Evolutionary conservation across 768 basidiomycete genomes (phyloP).

Genomic region (Rhizopogon salebrosus): DNA sequence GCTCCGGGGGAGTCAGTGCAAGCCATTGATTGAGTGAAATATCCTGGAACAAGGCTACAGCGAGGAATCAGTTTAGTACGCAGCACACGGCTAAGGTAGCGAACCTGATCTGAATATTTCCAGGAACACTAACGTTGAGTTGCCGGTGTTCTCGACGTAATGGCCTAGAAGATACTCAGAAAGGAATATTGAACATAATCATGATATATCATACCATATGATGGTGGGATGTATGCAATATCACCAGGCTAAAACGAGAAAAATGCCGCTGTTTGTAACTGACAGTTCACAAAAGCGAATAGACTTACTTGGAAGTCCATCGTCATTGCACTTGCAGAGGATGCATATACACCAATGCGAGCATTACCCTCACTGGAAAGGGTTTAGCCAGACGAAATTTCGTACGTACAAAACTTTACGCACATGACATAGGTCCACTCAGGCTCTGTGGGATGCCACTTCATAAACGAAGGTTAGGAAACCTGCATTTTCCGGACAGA

Average conservation of each 20-base stretch:
- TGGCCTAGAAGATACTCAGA: conserved; percentile 37
- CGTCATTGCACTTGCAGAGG: conserved; percentile 34
- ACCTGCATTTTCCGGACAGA: neutral
- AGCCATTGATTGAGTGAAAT: conserved; percentile 58
- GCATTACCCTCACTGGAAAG: conserved; percentile 31
- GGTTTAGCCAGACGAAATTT: neutral
- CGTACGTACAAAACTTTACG: conserved; percentile 2
- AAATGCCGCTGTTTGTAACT: neutral
- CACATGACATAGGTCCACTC: conserved; percentile 43
- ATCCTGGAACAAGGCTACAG: conserved; percentile 45
- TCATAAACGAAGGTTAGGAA: neutral
- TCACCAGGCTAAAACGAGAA: conserved; percentile 25
- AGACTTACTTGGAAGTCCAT: conserved; percentile 38
- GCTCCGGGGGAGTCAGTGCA: conserved; percentile 50
- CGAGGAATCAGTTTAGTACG: neutral
- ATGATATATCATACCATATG: conserved; percentile 14
- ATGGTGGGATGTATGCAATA: conserved; percentile 18
- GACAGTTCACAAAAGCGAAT: neutral
- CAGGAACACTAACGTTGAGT: conserved; percentile 50
- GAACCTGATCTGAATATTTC: conserved; percentile 58
- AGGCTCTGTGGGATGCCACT: conserved; percentile 51
- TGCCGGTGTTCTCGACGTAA: conserved; percentile 64
- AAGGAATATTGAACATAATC: neutral
- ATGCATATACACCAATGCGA: conserved; percentile 39
- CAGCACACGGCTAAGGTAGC: conserved; percentile 7